phyloP scores from a whole-genome alignment of 768 basidiomycete genomes.

The Suillus cothurnatus region DNA sequence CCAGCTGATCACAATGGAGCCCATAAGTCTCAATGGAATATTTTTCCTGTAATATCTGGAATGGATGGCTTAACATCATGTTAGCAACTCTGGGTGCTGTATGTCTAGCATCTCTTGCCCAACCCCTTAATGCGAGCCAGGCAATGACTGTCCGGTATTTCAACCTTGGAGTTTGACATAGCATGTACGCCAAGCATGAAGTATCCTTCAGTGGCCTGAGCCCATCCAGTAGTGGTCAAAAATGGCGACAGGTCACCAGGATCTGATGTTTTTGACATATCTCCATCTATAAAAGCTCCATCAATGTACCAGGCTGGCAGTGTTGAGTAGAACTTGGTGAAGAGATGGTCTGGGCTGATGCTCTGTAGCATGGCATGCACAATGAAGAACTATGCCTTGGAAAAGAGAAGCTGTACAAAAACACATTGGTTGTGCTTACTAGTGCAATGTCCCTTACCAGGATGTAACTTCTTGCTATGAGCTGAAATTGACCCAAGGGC shows the following conservation, averaged over 20 bases:
- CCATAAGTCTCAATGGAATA: not conserved
- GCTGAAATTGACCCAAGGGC: too few relatives aligned
- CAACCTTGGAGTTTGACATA: not conserved
- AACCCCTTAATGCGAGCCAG: not conserved
- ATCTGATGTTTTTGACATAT: not conserved
- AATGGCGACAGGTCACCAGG: not conserved
- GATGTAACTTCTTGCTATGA: too few relatives aligned
- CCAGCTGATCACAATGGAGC: not conserved
- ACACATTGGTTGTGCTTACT: not conserved
- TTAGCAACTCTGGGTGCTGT: not conserved
- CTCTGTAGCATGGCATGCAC: not conserved
- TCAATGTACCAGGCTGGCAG: not conserved
- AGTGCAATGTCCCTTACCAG: too few relatives aligned
- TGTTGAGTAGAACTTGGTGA: not conserved
- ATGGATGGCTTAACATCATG: not conserved
- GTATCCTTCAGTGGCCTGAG: not conserved
- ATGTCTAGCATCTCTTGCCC: not conserved
- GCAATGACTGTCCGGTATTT: not conserved
- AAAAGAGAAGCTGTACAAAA: not conserved
- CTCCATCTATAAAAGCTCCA: not conserved
- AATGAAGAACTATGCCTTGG: not conserved
- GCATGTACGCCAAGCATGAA: not conserved
- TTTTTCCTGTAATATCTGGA: not conserved
- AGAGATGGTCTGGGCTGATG: not conserved
- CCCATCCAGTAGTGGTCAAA: not conserved